Evolutionary conservation across 2,329 filamentous ascomycete genomes (phyloP).

Genomic region (Aspergillus tamarii): DNA sequence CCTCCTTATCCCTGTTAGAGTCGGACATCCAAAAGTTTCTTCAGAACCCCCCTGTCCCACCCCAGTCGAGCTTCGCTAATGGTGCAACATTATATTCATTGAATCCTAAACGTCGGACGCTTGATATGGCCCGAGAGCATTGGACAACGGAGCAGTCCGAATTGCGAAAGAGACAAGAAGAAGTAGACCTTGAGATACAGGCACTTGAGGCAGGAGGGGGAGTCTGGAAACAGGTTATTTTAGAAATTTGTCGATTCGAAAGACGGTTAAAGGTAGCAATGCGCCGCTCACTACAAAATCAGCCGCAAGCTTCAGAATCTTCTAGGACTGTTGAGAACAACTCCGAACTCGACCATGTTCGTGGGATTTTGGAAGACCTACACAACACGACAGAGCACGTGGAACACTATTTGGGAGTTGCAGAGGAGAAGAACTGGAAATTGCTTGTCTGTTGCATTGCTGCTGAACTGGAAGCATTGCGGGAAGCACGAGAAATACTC

Average conservation of each 20-base stretch:
- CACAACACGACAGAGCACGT: slow-evolving; percentile 51
- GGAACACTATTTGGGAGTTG: slow-evolving; percentile 53
- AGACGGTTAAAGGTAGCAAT: slow-evolving; percentile 36
- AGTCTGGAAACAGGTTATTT: slow-evolving; percentile 61
- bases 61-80: slow-evolving; percentile 34
- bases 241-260: slow-evolving; percentile 57
- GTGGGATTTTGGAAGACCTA: slow-evolving; percentile 49
- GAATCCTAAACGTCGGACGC: slow-evolving; percentile 59
- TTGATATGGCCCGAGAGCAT: slow-evolving; percentile 63
- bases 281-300: slow-evolving; percentile 33
- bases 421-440: slow-evolving; percentile 61
- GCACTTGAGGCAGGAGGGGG: slow-evolving; percentile 62
- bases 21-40: slow-evolving; percentile 59
- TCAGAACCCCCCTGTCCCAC: slow-evolving; percentile 47
- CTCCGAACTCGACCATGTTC: slow-evolving; percentile 29
- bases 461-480: slow-evolving; percentile 62
- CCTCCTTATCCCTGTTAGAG: slow-evolving; percentile 59
- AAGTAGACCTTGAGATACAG: slow-evolving; percentile 56
- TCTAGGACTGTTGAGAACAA: slow-evolving; percentile 16
- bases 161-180: slow-evolving; percentile 47
- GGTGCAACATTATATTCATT: slow-evolving; percentile 53
- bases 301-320: slow-evolving; percentile 21
- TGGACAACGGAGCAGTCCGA: slow-evolving; percentile 55
- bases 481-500: slow-evolving; percentile 43
- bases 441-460: slow-evolving; percentile 65